phyloP scores from a whole-genome alignment of 495 filamentous ascomycete genomes.

The Tuber umbilicatum region DNA sequence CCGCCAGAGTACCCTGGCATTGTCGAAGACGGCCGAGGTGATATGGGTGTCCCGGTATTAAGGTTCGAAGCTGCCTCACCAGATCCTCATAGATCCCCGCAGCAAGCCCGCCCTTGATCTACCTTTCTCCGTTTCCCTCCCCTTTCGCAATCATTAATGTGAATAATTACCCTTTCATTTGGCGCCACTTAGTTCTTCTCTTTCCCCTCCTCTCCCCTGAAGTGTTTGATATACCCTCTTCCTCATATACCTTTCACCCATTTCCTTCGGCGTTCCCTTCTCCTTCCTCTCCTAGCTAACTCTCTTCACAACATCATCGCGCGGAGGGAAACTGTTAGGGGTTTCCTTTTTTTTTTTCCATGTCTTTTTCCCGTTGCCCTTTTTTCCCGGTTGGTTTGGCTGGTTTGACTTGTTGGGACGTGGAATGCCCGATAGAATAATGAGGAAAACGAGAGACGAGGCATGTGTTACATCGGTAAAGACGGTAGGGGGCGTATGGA shows the following conservation, averaged over 20 bases:
- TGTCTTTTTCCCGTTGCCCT: not conserved
- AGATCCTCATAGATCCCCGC: constrained; percentile 17
- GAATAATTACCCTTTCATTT: constrained; percentile 2
- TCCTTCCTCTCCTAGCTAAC: not conserved
- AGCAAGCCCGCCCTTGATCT: constrained; percentile 7
- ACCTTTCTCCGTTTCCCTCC: not conserved
- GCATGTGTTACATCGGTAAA: not conserved
- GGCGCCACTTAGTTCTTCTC: not conserved
- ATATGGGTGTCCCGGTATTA: constrained; percentile 27
- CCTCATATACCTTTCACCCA: constrained; percentile 4
- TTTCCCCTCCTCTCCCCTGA: not conserved
- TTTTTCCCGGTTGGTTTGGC: not conserved
- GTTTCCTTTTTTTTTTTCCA: not conserved
- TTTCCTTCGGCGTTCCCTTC: constrained; percentile 7
- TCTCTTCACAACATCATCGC: not conserved
- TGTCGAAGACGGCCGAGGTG: not conserved
- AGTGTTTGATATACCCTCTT: not conserved
- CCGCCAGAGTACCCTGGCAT: constrained; percentile 22
- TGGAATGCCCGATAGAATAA: not conserved
- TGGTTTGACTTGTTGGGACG: not conserved
- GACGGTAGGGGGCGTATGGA: not conserved
- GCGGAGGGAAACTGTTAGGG: not conserved
- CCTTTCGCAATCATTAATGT: constrained; percentile 11
- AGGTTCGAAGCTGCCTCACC: constrained; percentile 26
- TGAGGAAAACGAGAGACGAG: constrained; percentile 1